A percentile compares a stretch with the other conserved stretches of the same genome.
Evolutionary conservation across 2,329 filamentous ascomycete species (phyloP).

Genomic region (Ambrosiella cleistominuta): DNA sequence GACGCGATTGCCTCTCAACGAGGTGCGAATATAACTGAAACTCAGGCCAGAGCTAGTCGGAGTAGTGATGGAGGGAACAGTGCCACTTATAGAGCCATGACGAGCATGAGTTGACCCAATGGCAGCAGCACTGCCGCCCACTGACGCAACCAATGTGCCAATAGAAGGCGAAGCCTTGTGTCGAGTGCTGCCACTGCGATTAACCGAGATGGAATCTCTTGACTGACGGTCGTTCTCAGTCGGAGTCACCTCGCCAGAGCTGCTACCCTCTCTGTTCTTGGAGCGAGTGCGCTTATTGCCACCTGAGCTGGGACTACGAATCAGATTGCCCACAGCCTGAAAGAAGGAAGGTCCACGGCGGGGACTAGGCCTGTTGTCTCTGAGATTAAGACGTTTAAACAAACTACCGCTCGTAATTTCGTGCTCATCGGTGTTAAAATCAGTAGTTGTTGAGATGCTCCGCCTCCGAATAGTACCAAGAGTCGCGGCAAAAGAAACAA

Average conservation of each 20-base stretch:
- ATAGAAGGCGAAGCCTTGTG: conserved; percentile 31
- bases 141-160: conserved; percentile 39
- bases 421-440: conserved; percentile 29
- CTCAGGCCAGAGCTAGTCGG: conserved; percentile 35
- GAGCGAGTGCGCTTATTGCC: conserved; percentile 6
- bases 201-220: conserved; percentile 25
- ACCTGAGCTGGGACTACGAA: conserved; percentile 31
- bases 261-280: not conserved
- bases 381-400: conserved; percentile 42
- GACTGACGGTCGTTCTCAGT: conserved; percentile 11
- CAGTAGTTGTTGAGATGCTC: conserved; percentile 39
- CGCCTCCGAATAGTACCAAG: conserved; percentile 44
- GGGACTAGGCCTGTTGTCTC: conserved; percentile 21
- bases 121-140: conserved; percentile 36
- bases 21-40: not conserved
- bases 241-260: conserved; percentile 5
- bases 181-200: conserved; percentile 32
- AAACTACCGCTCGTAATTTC: conserved; percentile 43
- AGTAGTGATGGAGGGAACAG: conserved; percentile 25
- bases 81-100: conserved; percentile 34
- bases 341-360: conserved; percentile 24
- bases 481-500: conserved; percentile 46
- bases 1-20: conserved; percentile 26
- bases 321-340: conserved; percentile 23
- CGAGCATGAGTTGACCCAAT: conserved; percentile 36